Conservation (phyloP, 495 filamentous ascomycete species). For the Penicillium egyptiacum region DNA sequence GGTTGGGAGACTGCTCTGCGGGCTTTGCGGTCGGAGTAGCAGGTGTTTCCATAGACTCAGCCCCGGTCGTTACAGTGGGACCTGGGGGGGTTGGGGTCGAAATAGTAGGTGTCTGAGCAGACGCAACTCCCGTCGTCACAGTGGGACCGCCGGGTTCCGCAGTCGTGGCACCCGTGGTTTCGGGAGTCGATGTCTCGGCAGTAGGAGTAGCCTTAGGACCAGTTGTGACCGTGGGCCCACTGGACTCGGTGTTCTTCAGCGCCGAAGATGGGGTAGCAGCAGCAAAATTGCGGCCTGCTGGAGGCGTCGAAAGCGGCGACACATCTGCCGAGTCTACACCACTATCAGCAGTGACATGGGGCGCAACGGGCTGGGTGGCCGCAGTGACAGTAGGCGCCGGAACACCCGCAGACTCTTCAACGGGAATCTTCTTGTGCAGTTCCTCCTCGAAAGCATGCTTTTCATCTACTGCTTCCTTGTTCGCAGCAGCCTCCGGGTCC, state of each 20-base stretch:
- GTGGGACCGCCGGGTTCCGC: conserved; percentile 28
- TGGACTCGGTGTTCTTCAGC: conserved; percentile 10
- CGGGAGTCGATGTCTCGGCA: conserved; percentile 22
- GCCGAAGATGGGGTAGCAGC: conserved; percentile 20
- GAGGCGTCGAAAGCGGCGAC: conserved; percentile 45
- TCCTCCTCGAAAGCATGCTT: conserved; percentile 76
- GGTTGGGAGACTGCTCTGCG: conserved; percentile 15
- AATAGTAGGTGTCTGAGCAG: conserved; percentile 20
- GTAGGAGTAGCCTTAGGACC: conserved; percentile 29
- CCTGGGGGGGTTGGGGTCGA: conserved; percentile 19
- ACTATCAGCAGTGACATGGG: conserved; percentile 26
- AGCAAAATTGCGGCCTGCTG: conserved; percentile 22
- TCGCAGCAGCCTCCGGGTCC: conserved; percentile 69
- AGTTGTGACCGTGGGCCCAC: conserved; percentile 38
- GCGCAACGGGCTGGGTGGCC: conserved; percentile 44
- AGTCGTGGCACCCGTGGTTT: conserved; percentile 23
- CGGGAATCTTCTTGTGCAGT: conserved; percentile 55
- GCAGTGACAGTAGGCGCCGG: conserved; percentile 53
- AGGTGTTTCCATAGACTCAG: conserved; percentile 21
- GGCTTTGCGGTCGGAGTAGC: conserved; percentile 23
- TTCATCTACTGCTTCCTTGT: conserved; percentile 66
- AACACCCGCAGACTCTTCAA: conserved; percentile 49
- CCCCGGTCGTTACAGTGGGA: conserved; percentile 41
- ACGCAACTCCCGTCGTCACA: conserved; percentile 37
- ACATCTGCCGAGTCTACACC: conserved; percentile 38